Evolutionary conservation across 129 eudicot species (phyloP), one percentile per base, ranked within the genome.

Genomic region (Pseudognaphalium luteoalbum): DNA sequence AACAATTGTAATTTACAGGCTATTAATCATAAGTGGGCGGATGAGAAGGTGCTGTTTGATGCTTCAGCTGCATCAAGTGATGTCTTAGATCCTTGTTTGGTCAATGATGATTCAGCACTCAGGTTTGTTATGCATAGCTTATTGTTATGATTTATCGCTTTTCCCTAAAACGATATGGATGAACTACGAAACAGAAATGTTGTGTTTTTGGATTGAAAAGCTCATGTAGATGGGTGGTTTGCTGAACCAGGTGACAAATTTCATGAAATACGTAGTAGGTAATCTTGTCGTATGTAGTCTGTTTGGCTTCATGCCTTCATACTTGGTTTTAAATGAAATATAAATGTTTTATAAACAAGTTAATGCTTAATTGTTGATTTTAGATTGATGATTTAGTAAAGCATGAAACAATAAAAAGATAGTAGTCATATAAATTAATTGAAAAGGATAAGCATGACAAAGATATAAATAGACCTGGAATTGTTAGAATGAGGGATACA

Each of bases 51-150:
- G 9, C 15, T 17, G 34, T 8, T 14, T 54, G 70, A 56, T 19
- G 56, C 33, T n/a, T 39, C 81, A 52, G 35, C 69, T 44, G 19
- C 81, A 76, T 76, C 73, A 65, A 51, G 66, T 29, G 51, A 69
- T 35, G 68, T 29, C 32, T 58, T 64, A 65, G 32, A 44, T 44
- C 54, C 17, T 47, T 47, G n/a, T 47, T 47, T 47, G n/a, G 54
- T 47, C 17, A 47, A 47, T 47, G n/a, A 47, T 47, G 6, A 14
- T 14, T 11, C n/a, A 47, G 16, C 54, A 47, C 1, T 47, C 54
- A 47, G 54, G 54, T 47, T 47, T 47, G 54, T 47, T 12, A 47
- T 47, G 54, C 50, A 42, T 42, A 47, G 54, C 54, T 47, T 14
- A 3, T 12, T 17, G n/a, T 47, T 47, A 47, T 47, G 54, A 47